phyloP scores from a whole-genome alignment of 2,329 filamentous ascomycete genomes.

The Pseudogymnoascus sp. region DNA sequence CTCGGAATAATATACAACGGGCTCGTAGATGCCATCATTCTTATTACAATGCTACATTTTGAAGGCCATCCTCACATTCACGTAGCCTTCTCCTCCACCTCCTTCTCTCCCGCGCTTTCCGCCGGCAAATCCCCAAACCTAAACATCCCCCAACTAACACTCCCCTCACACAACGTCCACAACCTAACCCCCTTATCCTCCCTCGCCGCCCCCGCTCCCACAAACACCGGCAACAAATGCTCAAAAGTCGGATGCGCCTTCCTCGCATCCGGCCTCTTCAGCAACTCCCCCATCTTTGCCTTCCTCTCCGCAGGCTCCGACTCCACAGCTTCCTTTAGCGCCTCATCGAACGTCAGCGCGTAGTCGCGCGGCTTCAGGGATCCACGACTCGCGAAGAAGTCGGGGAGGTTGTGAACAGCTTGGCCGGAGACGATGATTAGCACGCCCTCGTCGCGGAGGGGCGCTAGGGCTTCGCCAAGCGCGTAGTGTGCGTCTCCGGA shows the following conservation, averaged over 20 bases:
- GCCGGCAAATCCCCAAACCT: constrained; percentile 32
- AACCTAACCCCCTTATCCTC: constrained; percentile 36
- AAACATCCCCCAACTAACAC: constrained; percentile 50
- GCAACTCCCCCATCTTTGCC: constrained; percentile 38
- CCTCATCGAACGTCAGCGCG: constrained; percentile 51
- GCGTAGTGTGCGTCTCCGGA: constrained; percentile 60
- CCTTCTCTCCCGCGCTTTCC: neutral
- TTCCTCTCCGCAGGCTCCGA: constrained; percentile 36
- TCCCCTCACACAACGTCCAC: constrained; percentile 44
- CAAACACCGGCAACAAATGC: constrained; percentile 54
- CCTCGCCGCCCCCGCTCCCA: constrained; percentile 50
- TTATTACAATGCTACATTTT: constrained; percentile 55
- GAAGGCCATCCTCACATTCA: constrained; percentile 2
- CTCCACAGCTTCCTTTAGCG: constrained; percentile 47
- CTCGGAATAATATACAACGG: neutral
- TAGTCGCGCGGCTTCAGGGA: constrained; percentile 48
- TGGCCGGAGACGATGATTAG: constrained; percentile 67
- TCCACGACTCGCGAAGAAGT: constrained; percentile 41
- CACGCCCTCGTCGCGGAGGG: constrained; percentile 61
- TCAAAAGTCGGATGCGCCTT: constrained; percentile 59
- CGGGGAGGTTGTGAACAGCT: constrained; percentile 65
- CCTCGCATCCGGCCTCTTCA: constrained; percentile 47
- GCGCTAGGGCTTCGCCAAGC: constrained; percentile 58
- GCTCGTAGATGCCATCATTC: constrained; percentile 49
- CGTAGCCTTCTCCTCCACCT: neutral